Evolutionary conservation across 345 rosid species (phyloP), one percentile per base, ranked within the genome.

Genomic region (Euphorbia tirucalli): DNA sequence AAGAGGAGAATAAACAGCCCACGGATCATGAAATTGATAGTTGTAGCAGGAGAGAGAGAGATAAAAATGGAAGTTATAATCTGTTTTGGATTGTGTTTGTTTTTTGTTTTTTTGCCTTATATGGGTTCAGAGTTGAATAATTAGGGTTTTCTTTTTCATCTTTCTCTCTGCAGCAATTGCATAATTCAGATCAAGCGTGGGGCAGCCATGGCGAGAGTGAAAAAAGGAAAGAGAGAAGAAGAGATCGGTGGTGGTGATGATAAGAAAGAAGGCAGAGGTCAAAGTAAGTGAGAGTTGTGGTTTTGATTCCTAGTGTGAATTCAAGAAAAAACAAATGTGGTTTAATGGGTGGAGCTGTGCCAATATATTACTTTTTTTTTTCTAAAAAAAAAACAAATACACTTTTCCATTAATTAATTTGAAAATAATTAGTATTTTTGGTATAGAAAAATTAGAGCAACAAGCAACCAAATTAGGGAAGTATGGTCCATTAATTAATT

Each of bases 401-500:
- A 15, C 7, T 41, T 50, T 44, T 44, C 2, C 14, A 44, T 44
- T 44, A 44, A 41, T 41, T 41, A 41, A 41, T 41, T 41, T 4
- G 13, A 41, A 46, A 15, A 46, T 11, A 46, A 46, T 7, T 46
- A 25, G 15, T 31, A 15, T 21, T 37, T 61, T 19, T 61, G 66
- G 39, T 0, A 30, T 28, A 19, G 61, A 75, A 77, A 66, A 77
- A 73, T 75, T 79, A 61, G 72, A 66, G 76, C 75, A 71, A 83
- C 79, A 73, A 77, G 75, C 82, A 63, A 79, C 79, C 89, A 76
- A 72, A 75, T 69, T 68, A 64, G 70, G 66, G 83, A 66, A 75
- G 86, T 48, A 84, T 74, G 85, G 83, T 78, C 3, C n/a, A 32
- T 32, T 32, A 32, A 41, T 41, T 41, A 41, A 41, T 41, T 41